Evolutionary conservation across 1,284 basidiomycete genomes (phyloP), one percentile per base, ranked within the genome.

Genomic region (Rhodofomes roseus): DNA sequence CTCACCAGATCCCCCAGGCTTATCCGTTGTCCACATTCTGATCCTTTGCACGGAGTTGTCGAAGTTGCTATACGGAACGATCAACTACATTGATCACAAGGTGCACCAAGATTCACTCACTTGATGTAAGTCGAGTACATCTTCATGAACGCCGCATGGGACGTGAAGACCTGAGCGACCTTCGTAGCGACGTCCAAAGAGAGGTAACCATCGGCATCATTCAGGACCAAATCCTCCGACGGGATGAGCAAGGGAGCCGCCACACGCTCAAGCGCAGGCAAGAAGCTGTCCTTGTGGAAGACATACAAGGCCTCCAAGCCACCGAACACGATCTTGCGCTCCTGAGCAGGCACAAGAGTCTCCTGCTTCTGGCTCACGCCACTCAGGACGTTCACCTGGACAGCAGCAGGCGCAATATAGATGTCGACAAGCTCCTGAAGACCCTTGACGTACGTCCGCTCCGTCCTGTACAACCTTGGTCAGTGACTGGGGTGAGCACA

Each of bases 121-220:
- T 96, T 97, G 81, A 96, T 96, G 73, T 96, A 98, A 41, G 90
- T 92, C 53, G 93, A 95, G 74, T 98, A 98, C 89, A 98, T 95
- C 77, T 83, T 93, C 92, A 98, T 93, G 79, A 96, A 96, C 8
- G 95, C 93, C 41, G 93, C 93, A 73, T 98, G 95, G 54, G 88
- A 91, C 62, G 90, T 79, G 75, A 99, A 99, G 43, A 93, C 95
- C 62, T 90, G 85, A 7, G 94, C 96, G 37, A 99, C 89, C 29
- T 85, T 83, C 62, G 86, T 91, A 0, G 93, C 94, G 9, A 93
- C 90, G 23, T 77, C 79, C 43, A 87, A 76, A 0, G 94, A 95
- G 40, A 91, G 71, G 58, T 85, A 81, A 0, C 92, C 92, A 62
- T 92, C 86, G 25, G 80, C 75, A 67, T 95, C 92, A 18, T 82